Evolutionary conservation across 2,329 filamentous ascomycete species (phyloP), one percentile per base, ranked within the genome.

Genomic region (Ceratocystis cubensis): DNA sequence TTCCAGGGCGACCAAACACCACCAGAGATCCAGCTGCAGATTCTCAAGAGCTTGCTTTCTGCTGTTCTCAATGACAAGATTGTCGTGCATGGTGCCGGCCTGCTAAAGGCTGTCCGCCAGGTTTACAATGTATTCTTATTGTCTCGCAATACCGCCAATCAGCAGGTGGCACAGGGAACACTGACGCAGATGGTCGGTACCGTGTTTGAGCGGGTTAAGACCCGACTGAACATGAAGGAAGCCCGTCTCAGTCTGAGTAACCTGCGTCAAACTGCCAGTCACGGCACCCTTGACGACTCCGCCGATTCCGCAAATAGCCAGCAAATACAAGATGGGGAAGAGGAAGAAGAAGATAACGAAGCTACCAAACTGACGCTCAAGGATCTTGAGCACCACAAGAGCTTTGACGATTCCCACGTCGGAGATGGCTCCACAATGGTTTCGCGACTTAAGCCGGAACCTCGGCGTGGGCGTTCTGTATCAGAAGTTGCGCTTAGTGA

Each of bases 61-160:
- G 95, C 95, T 15, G 94, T 99, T 15, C 80, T 99, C 70, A 97
- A 97, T 74, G 94, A 99, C 79, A 99, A 97, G 78, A 96, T 97
- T 70, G 91, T 99, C 56, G 95, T 99, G 1, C 94, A 99, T 75
- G 94, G 94, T 68, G 93, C 94, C 46, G 95, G 94, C 70, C 82
- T 99, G 69, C 81, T 99, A 70, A 99, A 99, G 79, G 93, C 94
- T 65, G 91, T 99, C 70, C 88, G 94, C 71, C 91, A 97, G 76
- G 96, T 96, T 67, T 99, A 99, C 81, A 99, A 99, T 78, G 95
- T 99, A 71, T 99, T 99, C 76, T 81, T 99, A 68, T 84, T 97
- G 63, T 97, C 93, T 70, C 91, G 94, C 74, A 96, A 88, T 70
- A 95, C 88, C 70, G 85, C 91, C 66, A 99, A 97, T 74, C 94